Evolutionary conservation across 2,329 filamentous ascomycete species (phyloP).

Genomic region (Parastagonospora nodorum): DNA sequence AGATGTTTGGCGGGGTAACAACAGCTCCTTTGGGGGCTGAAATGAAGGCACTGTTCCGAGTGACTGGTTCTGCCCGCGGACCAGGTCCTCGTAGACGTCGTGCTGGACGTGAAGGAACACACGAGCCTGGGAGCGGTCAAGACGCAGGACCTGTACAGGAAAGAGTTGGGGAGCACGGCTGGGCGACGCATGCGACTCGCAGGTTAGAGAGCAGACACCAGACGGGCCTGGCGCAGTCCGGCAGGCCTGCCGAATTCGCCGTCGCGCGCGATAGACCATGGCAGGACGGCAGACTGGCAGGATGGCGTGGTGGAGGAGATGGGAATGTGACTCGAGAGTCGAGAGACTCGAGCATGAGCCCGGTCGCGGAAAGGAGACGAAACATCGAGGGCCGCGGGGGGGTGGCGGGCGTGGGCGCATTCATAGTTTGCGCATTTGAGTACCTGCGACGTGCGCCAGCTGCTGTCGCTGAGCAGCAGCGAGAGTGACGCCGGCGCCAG

Average conservation of each 20-base stretch:
- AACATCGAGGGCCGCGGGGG: background rate
- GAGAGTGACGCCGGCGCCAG: too few relatives aligned
- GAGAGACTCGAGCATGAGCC: constrained; percentile 3
- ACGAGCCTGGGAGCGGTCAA: constrained; percentile 21
- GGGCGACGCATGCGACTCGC: background rate
- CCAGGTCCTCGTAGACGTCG: constrained; percentile 18
- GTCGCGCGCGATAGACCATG: too few relatives aligned
- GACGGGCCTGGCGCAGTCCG: constrained; percentile 9
- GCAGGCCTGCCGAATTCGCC: constrained; percentile 23
- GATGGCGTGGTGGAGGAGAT: background rate
- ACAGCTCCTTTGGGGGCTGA: constrained; percentile 18
- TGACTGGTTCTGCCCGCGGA: constrained; percentile 27
- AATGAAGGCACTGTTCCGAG: constrained; percentile 21
- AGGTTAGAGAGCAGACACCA: background rate
- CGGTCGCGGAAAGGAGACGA: background rate
- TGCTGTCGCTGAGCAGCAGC: too few relatives aligned
- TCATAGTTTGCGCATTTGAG: background rate
- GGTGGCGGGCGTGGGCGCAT: background rate
- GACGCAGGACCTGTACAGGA: background rate
- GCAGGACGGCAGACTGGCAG: background rate
- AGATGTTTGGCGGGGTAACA: constrained; percentile 12
- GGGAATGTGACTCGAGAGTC: too few relatives aligned
- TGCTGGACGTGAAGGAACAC: constrained; percentile 20
- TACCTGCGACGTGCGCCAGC: too few relatives aligned
- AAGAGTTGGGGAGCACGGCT: background rate